Base-by-base conservation (phyloP, 257 asterid species). In the Euphrasia confusa region DNA sequence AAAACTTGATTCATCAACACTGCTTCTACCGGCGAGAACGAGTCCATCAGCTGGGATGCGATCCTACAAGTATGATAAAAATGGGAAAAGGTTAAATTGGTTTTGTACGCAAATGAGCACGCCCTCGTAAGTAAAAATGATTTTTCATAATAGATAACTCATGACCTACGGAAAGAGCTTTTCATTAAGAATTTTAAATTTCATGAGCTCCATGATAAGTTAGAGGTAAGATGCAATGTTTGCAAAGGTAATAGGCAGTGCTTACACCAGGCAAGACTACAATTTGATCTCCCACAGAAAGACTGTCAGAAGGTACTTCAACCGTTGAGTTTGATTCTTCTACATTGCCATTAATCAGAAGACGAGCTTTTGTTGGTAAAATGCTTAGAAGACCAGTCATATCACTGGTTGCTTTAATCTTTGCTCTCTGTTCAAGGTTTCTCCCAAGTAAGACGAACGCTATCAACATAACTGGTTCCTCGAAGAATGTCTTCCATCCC, bases 11-110 rank as follows among this genome's bases (percentile, higher is more conserved):
- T 93, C 99, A 6, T 93, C 99, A 57, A 89, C 95, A 61, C 90
- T 85, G 85, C 97, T 93, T 84, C 99, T 83, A 73, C 99, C 99
- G 30, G 81, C 78, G 66, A 65, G 79, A 60, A 93, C 96, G 21
- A 89, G 77, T 66, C 99, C 99, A 83, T 93, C 99, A 68, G 99
- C 99, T 24, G 99, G 97, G 71, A 93, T 82, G 60, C 99, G 94
- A 70, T 93, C 99, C 99, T 93, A 71, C 73, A 71, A 69, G 61
- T 45, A 67, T 37, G 64, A 47, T n/a, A 63, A 70, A 28, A 69
- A 63, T 58, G 64, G 50, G 70, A 60, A 47, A 54, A 35, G 44
- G 50, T 48, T 42, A 27, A 45, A 37, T 30, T 64, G 61, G 40
- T 12, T 47, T 47, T 11, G 52, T 49, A 52, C 17, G 37, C 53